Evolutionary conservation across 1,139 yeast genomes (phyloP), one percentile per base, ranked within the genome.

Genomic region (Torulaspora pretoriensis): DNA sequence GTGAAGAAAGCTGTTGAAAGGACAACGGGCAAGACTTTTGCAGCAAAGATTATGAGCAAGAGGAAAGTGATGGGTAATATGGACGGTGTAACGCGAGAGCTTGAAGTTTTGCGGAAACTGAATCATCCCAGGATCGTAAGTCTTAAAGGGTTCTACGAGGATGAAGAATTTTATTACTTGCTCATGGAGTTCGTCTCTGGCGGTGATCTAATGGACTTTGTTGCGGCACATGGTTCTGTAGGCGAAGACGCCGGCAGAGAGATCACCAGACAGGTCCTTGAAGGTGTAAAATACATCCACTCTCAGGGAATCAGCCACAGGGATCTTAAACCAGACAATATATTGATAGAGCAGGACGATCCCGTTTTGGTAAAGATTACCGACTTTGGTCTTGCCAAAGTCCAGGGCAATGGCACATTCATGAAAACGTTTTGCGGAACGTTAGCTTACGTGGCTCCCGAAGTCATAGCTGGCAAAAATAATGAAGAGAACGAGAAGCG

Each of bases 191-290:
- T 83, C 56, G 94, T 92, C 14, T 83, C 95, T 0, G 97, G 97
- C 8, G 98, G 98, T n/a, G 98, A 92, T 64, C 70, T 92, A 48
- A 92, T 92, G 98, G 97, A 70, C 67, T 89, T 87, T 68, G 95
- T 90, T 2, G 92, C 95, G 0, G 87, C 90, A 2, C 84, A 86
- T 64, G 97, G 97, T 1, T 80, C 94, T 3, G 85, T 90, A 30
- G 89, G 94, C 14, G 98, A 90, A 64, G 89, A 81, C 42, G 95
- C 95, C 2, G 84, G 92, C 4, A 81, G 84, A 53, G 96, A 86
- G 46, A 86, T 92, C 16, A 76, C 95, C 1, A 78, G 78, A 52
- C 98, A 92, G 64, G 81, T 92, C 2, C 68, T 92, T 33, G 80
- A 81, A 48, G 97, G 96, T 0, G 83, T 92, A 3, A 75, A 79